Evolutionary conservation across 495 filamentous ascomycete genomes (phyloP).

Genomic region (Podospora fimiseda): DNA sequence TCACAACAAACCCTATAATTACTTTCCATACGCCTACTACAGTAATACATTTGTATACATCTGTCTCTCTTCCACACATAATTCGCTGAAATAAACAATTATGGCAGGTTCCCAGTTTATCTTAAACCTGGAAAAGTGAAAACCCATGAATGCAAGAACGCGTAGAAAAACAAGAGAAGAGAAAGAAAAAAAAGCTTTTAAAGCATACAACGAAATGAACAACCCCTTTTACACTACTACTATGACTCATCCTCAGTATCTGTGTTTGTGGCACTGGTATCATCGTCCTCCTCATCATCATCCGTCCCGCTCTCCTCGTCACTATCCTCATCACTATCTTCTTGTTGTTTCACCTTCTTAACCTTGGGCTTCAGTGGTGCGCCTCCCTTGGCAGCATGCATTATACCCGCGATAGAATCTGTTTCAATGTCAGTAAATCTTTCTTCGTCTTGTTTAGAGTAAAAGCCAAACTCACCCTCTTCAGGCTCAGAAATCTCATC

Average conservation of each 20-base stretch:
- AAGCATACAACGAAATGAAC: no score
- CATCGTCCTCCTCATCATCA: constrained; percentile 69
- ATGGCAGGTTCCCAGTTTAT: no score
- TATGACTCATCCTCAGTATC: constrained; percentile 61
- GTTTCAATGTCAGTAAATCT: constrained; percentile 25
- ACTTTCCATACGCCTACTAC: no score
- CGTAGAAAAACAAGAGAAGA: no score
- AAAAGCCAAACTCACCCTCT: constrained; percentile 61
- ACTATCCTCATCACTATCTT: constrained; percentile 55
- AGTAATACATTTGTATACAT: no score
- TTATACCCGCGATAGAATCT: constrained; percentile 95
- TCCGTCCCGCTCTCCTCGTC: constrained; percentile 87
- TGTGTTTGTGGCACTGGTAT: constrained; percentile 73
- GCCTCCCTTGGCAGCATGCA: constrained; percentile 73
- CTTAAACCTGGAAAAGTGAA: no score
- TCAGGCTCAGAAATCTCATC: constrained; percentile 98
- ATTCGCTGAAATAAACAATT: no score
- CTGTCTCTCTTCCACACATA: no score
- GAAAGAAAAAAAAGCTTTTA: no score
- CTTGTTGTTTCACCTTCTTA: constrained; percentile 32
- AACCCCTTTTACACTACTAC: no score
- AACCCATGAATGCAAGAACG: no score
- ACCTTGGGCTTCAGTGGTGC: constrained; percentile 50
- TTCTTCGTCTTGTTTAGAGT: neutral
- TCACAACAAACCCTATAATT: no score